Conservation (phyloP, 202 grass and related monocot species). For the Schoenoplectus triqueter region DNA sequence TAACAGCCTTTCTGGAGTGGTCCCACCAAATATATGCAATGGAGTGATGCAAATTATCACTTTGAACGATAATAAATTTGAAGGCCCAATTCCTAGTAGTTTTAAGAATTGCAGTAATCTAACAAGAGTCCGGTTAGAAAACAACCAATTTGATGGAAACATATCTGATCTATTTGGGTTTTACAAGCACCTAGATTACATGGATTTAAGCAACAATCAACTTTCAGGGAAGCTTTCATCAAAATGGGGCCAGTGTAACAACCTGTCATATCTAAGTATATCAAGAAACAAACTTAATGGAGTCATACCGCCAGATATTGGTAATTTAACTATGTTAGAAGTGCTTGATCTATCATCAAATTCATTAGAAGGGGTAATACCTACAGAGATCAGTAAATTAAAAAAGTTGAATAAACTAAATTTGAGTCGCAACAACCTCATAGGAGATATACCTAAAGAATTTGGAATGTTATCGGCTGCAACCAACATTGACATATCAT, state of each 20-base stretch:
- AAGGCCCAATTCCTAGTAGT: not conserved
- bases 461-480: not conserved
- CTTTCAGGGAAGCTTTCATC: not conserved
- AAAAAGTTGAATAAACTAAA: not conserved
- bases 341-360: not conserved
- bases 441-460: slow-evolving; percentile 14
- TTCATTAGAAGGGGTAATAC: not conserved
- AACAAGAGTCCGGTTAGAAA: not conserved
- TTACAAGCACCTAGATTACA: not conserved
- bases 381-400: not conserved
- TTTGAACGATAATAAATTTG: not conserved
- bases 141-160: not conserved
- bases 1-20: not conserved
- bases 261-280: not conserved
- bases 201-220: not conserved
- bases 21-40: not conserved
- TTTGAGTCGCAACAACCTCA: not conserved
- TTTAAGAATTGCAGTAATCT: not conserved
- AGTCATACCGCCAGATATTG: not conserved
- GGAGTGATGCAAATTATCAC: not conserved
- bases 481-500: not conserved
- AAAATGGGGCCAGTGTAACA: not conserved
- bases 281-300: not conserved
- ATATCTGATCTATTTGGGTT: not conserved
- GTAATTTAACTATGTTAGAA: not conserved